Conservation (phyloP, 2,329 filamentous ascomycete species). For the Penicillium hordei region DNA sequence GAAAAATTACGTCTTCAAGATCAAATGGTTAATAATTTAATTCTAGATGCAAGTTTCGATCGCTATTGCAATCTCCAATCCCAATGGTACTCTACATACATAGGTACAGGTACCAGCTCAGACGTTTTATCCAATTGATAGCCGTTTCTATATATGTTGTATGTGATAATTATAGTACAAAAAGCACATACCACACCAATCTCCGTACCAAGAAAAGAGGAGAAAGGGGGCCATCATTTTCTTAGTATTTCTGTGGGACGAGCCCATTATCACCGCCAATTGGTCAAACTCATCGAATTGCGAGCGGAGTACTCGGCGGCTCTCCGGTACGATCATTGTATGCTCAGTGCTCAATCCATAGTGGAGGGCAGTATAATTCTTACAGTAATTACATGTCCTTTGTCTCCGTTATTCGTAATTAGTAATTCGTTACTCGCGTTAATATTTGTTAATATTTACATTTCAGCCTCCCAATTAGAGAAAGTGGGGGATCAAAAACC, state of each 20-base stretch:
- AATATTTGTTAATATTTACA: background rate
- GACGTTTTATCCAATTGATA: too few relatives aligned
- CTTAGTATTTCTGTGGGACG: background rate
- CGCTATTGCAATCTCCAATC: background rate
- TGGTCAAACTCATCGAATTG: conserved; percentile 3
- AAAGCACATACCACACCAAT: conserved; percentile 6
- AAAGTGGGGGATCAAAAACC: background rate
- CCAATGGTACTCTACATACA: background rate
- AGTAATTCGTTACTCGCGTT: background rate
- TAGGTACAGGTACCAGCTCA: background rate
- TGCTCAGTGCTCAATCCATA: background rate
- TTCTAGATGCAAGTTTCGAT: background rate
- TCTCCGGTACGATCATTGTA: conserved; percentile 17
- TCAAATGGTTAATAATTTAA: background rate
- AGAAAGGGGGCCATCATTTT: conserved; percentile 4
- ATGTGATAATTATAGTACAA: conserved; percentile 7
- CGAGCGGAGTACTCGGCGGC: conserved; percentile 21
- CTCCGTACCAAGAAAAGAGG: conserved; percentile 8
- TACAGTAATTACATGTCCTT: background rate
- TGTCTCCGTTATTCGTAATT: background rate
- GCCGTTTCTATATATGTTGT: background rate
- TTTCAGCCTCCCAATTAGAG: background rate
- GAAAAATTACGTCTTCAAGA: background rate
- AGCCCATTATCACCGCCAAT: background rate
- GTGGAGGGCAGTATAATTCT: background rate